A percentile compares a stretch with the other conserved stretches of the same genome.
Evolutionary conservation across 768 basidiomycete genomes (phyloP).

Genomic region (Serendipita sp.): DNA sequence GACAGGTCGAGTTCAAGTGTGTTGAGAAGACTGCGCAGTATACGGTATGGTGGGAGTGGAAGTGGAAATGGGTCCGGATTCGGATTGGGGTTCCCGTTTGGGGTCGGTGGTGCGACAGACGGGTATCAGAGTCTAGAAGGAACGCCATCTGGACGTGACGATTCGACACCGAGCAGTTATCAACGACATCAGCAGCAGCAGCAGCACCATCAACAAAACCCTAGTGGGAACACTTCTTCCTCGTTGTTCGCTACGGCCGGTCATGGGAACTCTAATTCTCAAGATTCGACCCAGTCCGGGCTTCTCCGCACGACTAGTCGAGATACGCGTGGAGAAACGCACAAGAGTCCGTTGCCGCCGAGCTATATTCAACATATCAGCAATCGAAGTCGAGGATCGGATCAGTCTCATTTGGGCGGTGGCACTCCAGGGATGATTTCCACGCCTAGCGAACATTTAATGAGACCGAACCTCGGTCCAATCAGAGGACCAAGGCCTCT

Average conservation of each 20-base stretch:
- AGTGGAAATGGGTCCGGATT: neutral
- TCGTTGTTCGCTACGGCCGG: too few species aligned
- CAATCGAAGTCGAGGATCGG: neutral
- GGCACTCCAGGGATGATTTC: neutral
- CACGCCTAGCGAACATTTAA: too few species aligned
- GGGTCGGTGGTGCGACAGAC: neutral
- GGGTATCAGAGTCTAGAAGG: neutral
- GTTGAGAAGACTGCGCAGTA: neutral
- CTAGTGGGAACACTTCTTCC: neutral
- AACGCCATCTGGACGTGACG: neutral
- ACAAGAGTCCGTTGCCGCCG: constrained; percentile 1
- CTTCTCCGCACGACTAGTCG: neutral
- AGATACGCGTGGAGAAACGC: neutral
- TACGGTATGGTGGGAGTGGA: neutral
- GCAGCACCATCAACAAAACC: neutral
- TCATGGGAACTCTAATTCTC: too few species aligned
- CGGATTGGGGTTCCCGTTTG: neutral
- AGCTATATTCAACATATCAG: neutral
- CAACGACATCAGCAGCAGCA: neutral
- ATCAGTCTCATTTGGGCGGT: neutral
- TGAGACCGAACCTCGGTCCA: too few species aligned
- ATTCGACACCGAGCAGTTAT: neutral
- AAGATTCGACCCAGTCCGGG: too few species aligned
- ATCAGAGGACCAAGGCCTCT: too few species aligned
- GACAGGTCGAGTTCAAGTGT: neutral